Base-by-base conservation (phyloP, 305 asterid species). In the Solanum hybrid region DNA sequence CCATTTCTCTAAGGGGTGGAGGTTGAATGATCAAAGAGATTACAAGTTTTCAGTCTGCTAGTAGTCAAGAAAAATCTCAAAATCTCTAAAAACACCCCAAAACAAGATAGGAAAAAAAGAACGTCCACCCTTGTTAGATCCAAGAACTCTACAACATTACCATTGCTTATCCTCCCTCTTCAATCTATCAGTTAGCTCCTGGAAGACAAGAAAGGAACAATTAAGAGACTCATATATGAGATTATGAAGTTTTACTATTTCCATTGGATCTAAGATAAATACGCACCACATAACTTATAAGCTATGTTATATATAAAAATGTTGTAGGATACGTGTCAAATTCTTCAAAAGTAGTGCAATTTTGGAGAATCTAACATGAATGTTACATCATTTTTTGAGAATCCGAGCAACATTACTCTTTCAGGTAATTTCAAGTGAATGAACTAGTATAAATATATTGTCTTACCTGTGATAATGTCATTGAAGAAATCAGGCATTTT, bases 401-500 rank as follows among this genome's bases (percentile, higher is more conserved):
- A 32, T 76, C 10, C 7, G 7, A 76, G 81, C 26, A 76, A 32
- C 13, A 32, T 76, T 5, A 79, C 86, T n/a, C 13, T 37, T 37
- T 79, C 0, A 7, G 64, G 9, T 81, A 40, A 81, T 14, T 42
- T 5, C 1, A 81, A 40, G n/a, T 40, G 16, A 26, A 27, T 81
- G 37, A 5, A 14, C 4, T 81, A 40, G 26, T 42, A 14, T n/a
- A 26, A 81, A 7, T 40, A 31, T 29, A 6, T 82, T 46, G 87
- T 0, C 17, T 84, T 51, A 84, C 87, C 87, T 46, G 73, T 51
- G 29, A 51, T 84, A 84, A 84, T 51, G 40, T 84, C 87, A 84
- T 84, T 84, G 87, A 84, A 84, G 87, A 84, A 84, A 84, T 84
- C 87, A 84, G 87, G 73, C 29, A 84, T 29, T 4, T 84, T 84